Base-by-base conservation (phyloP, 106 monocot genomes). In the Allium fistulosum region DNA sequence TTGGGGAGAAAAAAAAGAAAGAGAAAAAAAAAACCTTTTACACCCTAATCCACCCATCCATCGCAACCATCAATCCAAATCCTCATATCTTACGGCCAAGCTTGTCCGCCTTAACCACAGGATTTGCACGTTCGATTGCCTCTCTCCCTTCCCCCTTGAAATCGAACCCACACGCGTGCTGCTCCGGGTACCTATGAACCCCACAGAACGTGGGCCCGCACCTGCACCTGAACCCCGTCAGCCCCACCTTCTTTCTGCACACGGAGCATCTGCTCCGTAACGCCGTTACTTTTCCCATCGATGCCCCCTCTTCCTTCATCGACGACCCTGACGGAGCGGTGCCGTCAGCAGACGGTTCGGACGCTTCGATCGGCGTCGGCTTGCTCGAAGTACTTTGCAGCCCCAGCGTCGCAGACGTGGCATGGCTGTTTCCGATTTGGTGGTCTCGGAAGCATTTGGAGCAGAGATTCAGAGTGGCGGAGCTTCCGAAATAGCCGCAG, bases 401-500 rank as follows among this genome's bases (percentile, higher is more conserved):
- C 11, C 22, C 53, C 12, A 67, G 26, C 26, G 26, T 67, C 16
- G 67, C 67, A 2, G 67, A 67, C 16, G 67, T 51, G 67, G 67
- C 67, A 6, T 67, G 67, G 7, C 53, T 49, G 26, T 53, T 49
- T 8, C 53, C 53, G 52, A 67, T 66, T n/a, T 59, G 70, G 52
- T 66, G 59, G 17, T 75, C 78, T 48, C 67, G 70, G 75, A 62
- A 78, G 71, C 82, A 82, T 14, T 78, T 82, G 57, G 82, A 82
- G 75, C 82, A 82, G 71, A 82, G 78, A 66, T 75, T 49, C 18
- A 75, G 65, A 11, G 82, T 78, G 0, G 78, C 78, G 1, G 82
- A 75, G 61, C 71, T 71, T 5, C 78, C 82, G 59, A 82, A 82
- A 68, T 74, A 82, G 10, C 82, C 78, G 58, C 82, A 82, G 74